Conservation (phyloP, 768 basidiomycete genomes). For the Infundibulicybe gibba region DNA sequence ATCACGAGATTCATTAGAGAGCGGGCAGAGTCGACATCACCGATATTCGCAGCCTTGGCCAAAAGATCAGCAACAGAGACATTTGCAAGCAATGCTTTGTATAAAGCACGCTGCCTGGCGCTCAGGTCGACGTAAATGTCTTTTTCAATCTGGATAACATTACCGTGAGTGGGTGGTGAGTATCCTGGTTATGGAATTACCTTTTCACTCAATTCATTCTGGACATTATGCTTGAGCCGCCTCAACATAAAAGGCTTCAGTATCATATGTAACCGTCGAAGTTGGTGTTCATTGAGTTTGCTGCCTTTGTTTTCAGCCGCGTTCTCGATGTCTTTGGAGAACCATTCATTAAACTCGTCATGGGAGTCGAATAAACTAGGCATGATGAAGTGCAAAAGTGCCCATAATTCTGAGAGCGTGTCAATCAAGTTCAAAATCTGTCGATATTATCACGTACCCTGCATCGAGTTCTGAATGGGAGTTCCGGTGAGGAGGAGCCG, state of each 20-base stretch:
- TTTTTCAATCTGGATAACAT: conserved; percentile 76
- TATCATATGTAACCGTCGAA: conserved; percentile 96
- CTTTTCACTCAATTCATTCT: conserved; percentile 99
- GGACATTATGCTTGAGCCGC: conserved; percentile 97
- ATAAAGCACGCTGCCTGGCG: conserved; percentile 86
- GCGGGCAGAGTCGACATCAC: conserved; percentile 87
- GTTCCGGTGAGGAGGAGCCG: conserved; percentile 94
- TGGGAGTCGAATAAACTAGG: conserved; percentile 98
- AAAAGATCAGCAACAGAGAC: conserved; percentile 94
- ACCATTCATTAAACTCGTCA: conserved; percentile 99
- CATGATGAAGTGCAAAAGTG: conserved; percentile 99
- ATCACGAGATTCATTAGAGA: conserved; percentile 99
- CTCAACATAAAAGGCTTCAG: conserved; percentile 99
- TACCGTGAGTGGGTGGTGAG: neutral
- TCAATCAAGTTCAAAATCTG: conserved; percentile 6
- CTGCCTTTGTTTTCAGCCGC: conserved; percentile 88
- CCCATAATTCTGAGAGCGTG: conserved; percentile 80
- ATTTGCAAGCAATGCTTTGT: conserved; percentile 85
- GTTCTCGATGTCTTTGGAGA: conserved; percentile 98
- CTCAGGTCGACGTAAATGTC: conserved; percentile 95
- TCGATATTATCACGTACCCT: conserved; percentile 52
- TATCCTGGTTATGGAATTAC: conserved; percentile 30
- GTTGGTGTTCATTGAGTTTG: conserved; percentile 91
- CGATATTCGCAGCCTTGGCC: conserved; percentile 87
- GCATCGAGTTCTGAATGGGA: conserved; percentile 99